Percentiles rank a stretch among this genome's conserved stretches.
phyloP scores from a whole-genome alignment of 31 red algal genomes.

The Odonthalia washingtoniensis region DNA sequence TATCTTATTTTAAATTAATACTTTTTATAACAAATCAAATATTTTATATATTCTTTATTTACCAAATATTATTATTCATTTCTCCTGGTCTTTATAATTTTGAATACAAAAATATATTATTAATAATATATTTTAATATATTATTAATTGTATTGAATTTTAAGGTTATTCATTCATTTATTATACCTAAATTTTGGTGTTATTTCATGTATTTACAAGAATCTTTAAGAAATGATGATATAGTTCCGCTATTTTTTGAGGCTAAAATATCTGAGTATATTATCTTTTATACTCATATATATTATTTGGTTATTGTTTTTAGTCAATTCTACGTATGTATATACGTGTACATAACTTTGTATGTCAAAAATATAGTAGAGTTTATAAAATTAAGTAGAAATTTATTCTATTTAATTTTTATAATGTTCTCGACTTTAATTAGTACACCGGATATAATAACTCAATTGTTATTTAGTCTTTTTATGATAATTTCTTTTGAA shows the following conservation, averaged over 20 bases:
- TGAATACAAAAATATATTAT: constrained; percentile 1
- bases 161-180: not conserved
- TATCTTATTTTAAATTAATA: not conserved
- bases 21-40: constrained; percentile 38
- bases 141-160: not conserved
- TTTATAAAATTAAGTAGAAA: constrained; percentile 15
- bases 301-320: not conserved
- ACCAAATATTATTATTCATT: not conserved
- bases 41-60: not conserved
- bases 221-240: not conserved
- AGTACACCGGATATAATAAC: constrained; percentile 7
- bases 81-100: not conserved
- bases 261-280: constrained; percentile 38
- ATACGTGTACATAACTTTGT: not conserved
- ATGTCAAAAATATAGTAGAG: not conserved
- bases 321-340: not conserved
- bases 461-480: constrained; percentile 11
- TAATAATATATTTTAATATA: not conserved
- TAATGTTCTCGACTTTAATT: not conserved
- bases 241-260: not conserved
- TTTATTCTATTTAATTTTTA: constrained; percentile 19
- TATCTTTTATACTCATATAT: constrained; percentile 1
- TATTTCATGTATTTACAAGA: constrained; percentile 20
- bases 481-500: constrained; percentile 22
- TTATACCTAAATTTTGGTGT: not conserved